Base-by-base conservation (phyloP, 768 basidiomycete species). In the Phlebiopsis flavidoalba region DNA sequence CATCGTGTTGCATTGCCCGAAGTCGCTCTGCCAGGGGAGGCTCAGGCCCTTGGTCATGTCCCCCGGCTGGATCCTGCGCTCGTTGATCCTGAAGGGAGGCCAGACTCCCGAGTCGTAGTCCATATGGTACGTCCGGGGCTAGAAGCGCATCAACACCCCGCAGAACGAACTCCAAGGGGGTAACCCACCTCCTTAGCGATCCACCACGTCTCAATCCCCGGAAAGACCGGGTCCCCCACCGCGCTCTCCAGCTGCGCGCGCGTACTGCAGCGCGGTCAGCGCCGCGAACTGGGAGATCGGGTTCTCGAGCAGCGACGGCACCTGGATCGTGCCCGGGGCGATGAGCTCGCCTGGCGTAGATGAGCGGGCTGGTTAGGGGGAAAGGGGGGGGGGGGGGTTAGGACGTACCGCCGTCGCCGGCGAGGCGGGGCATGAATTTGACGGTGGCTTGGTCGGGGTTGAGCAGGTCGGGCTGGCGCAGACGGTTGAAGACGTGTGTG, bases 21-120 rank as follows among this genome's bases (percentile, higher is more conserved):
- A 75, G 57, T 76, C 74, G 33, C 64, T 67, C 62, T 76, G 74
- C 74, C 74, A 76, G 11, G 74, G 74, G 10, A 76, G 61, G 57
- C 69, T 69, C n/a, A 75, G 69, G 31, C 67, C 70, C n/a, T 67
- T 63, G 35, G 69, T 68, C 15, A 76, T 57, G 60, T 71, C 59
- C 3, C 74, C 74, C 12, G 74, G 66, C 15, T 59, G 22, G 19
- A 71, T 60, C 21, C 56, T 61, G 15, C 65, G 50, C 24, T 49
- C 10, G 19, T 66, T 60, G 51, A 73, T 55, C 24, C 70, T 64
- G 65, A 73, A 74, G 19, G 70, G 72, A 26, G 65, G 64, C 21
- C 64, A 49, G 15, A 24, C 19, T 19, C 48, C 10, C 19, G 19
- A 21, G 11, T n/a, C 19, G 19, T 21, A 49, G 7, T 21, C 24